Conservation (phyloP, 768 basidiomycete species). For the Mycena rosella region DNA sequence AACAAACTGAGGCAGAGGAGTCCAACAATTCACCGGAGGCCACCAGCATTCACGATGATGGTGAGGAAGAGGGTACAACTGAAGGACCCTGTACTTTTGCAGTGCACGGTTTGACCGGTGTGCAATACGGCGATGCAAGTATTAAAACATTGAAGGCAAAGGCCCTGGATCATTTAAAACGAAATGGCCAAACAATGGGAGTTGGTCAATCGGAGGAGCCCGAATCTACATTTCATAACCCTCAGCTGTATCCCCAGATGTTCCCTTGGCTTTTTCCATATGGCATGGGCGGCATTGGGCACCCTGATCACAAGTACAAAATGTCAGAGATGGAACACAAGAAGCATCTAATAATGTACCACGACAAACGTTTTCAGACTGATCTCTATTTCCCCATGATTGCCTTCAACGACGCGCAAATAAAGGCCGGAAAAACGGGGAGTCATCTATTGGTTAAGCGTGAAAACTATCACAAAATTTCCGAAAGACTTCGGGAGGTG, state of each 20-base stretch:
- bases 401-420: slow-evolving; percentile 55
- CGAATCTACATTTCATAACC: not conserved
- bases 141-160: not conserved
- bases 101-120: not conserved
- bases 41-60: not conserved
- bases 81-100: not conserved
- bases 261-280: slow-evolving; percentile 12
- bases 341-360: not conserved
- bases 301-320: not conserved
- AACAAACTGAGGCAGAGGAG: not conserved
- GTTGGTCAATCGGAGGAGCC: not conserved
- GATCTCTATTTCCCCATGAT: slow-evolving; percentile 40
- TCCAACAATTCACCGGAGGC: not conserved
- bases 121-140: not conserved
- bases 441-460: slow-evolving; percentile 36
- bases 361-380: slow-evolving; percentile 2
- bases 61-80: not conserved
- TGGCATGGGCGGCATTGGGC: not conserved
- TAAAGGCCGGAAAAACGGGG: slow-evolving; percentile 38
- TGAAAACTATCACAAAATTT: not conserved
- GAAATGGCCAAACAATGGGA: not conserved
- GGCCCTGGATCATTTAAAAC: not conserved
- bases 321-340: not conserved
- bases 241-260: slow-evolving; percentile 9
- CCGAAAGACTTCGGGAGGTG: not conserved